These are phyloP conservation scores for Pezicula neosporulosa DNA, from an alignment of 2,329 filamentous ascomycete species.

Conservation along the genomic window DNA sequence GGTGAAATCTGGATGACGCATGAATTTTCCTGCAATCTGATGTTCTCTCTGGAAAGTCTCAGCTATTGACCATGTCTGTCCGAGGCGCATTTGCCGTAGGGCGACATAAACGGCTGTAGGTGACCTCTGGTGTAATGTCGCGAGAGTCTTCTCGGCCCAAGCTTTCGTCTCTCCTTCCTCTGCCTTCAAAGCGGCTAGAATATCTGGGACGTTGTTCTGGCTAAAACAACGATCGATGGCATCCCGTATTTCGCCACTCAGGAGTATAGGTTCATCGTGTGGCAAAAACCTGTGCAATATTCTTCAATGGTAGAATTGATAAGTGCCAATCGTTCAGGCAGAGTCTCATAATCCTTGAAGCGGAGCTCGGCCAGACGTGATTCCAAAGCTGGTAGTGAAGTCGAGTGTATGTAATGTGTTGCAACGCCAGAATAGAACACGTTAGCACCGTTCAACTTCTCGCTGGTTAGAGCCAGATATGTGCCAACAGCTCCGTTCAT, in stretches of 20 bases:
- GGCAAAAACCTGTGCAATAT: slow-evolving; percentile 80
- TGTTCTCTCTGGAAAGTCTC: slow-evolving; percentile 86
- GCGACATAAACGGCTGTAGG: slow-evolving; percentile 86
- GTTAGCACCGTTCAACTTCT: slow-evolving; percentile 76
- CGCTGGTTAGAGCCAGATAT: slow-evolving; percentile 90
- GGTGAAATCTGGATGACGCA: slow-evolving; percentile 86
- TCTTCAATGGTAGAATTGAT: slow-evolving; percentile 91
- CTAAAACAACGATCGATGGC: slow-evolving; percentile 84
- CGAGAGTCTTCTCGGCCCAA: slow-evolving; percentile 78
- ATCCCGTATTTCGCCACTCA: slow-evolving; percentile 68
- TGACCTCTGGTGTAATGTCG: slow-evolving; percentile 73
- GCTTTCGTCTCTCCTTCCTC: slow-evolving; percentile 44
- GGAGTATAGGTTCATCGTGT: slow-evolving; percentile 61
- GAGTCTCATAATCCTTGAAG: slow-evolving; percentile 73
- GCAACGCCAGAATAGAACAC: slow-evolving; percentile 89
- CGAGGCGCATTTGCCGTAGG: slow-evolving; percentile 76
- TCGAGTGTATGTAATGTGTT: slow-evolving; percentile 95
- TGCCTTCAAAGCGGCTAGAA: slow-evolving; percentile 54
- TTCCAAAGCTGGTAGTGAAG: slow-evolving; percentile 76
- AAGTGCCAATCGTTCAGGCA: slow-evolving; percentile 60
- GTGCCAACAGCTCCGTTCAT: slow-evolving; percentile 85
- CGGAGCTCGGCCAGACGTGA: slow-evolving; percentile 82
- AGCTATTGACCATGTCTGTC: slow-evolving; percentile 72
- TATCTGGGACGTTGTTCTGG: slow-evolving; percentile 63
- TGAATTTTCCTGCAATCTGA: slow-evolving; percentile 81